Evolutionary conservation across 2,329 filamentous ascomycete genomes (phyloP).

Genomic region (Chalaropsis ovoidea): DNA sequence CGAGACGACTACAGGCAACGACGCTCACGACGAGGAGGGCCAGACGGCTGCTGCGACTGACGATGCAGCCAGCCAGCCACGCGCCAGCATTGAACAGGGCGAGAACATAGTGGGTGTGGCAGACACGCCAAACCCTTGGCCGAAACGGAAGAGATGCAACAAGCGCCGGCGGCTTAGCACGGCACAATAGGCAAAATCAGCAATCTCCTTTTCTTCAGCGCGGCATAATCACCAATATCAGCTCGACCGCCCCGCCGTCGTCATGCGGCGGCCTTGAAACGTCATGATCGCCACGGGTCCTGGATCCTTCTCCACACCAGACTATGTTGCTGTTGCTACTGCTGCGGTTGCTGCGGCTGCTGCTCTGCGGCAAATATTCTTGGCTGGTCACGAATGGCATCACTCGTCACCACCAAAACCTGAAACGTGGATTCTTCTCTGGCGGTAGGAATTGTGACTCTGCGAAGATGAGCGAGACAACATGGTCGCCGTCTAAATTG

Average conservation of each 20-base stretch:
- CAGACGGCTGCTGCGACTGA: neutral
- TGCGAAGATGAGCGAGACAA: neutral
- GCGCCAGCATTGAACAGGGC: neutral
- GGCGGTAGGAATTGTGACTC: neutral
- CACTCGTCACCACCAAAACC: neutral
- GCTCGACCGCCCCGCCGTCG: neutral
- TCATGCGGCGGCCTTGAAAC: constrained; percentile 1
- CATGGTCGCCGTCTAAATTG: neutral
- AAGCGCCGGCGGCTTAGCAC: constrained; percentile 1
- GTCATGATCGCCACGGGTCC: neutral
- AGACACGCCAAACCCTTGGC: neutral
- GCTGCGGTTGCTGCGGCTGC: too few species aligned
- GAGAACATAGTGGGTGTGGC: constrained; percentile 1
- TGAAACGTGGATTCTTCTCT: neutral
- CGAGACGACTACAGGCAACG: neutral
- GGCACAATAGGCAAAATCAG: neutral
- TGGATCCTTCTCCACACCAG: neutral
- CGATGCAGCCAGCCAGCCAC: neutral
- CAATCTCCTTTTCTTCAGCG: neutral
- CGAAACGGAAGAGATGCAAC: neutral
- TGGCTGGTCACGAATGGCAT: neutral
- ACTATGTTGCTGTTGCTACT: neutral
- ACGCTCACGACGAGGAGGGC: neutral
- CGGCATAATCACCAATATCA: neutral
- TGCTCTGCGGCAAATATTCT: neutral